A percentile compares a stretch with the other conserved stretches of the same genome.
phyloP scores from a whole-genome alignment of 1,284 basidiomycete species.

The Sporisorium reilianum region DNA sequence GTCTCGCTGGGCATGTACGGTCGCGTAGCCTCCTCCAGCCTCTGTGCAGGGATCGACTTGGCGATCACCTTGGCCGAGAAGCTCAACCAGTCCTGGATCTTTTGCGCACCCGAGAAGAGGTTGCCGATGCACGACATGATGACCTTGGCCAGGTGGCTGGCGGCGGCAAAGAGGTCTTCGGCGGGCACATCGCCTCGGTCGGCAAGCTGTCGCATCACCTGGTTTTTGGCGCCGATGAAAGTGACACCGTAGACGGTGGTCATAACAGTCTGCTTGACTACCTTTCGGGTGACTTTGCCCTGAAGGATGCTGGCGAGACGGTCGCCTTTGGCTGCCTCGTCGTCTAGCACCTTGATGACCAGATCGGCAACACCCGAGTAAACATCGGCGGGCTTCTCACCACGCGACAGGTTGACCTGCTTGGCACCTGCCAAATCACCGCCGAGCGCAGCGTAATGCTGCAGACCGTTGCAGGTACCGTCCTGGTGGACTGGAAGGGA shows the following conservation, averaged over 20 bases:
- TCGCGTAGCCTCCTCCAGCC: conserved; percentile 75
- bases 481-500: conserved; percentile 95
- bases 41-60: conserved; percentile 84
- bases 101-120: conserved; percentile 89
- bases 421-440: conserved; percentile 89
- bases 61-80: conserved; percentile 85
- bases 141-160: conserved; percentile 77
- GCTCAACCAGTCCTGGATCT: conserved; percentile 92
- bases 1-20: conserved; percentile 27
- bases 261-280: conserved; percentile 99
- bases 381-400: conserved; percentile 91
- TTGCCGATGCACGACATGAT: conserved; percentile 79
- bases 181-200: conserved; percentile 80
- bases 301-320: conserved; percentile 77
- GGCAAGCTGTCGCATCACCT: conserved; percentile 89
- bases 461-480: conserved; percentile 97
- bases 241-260: conserved; percentile 99
- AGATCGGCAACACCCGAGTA: conserved; percentile 88
- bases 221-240: conserved; percentile 91
- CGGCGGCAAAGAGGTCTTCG: conserved; percentile 81
- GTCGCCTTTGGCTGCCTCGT: conserved; percentile 73
- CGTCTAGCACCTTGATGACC: conserved; percentile 72
- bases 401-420: conserved; percentile 90
- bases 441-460: conserved; percentile 97
- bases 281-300: conserved; percentile 89